Evolutionary conservation across 2,329 filamentous ascomycete genomes (phyloP), one percentile per base, ranked within the genome.

Genomic region (Aspergillus amoenus): DNA sequence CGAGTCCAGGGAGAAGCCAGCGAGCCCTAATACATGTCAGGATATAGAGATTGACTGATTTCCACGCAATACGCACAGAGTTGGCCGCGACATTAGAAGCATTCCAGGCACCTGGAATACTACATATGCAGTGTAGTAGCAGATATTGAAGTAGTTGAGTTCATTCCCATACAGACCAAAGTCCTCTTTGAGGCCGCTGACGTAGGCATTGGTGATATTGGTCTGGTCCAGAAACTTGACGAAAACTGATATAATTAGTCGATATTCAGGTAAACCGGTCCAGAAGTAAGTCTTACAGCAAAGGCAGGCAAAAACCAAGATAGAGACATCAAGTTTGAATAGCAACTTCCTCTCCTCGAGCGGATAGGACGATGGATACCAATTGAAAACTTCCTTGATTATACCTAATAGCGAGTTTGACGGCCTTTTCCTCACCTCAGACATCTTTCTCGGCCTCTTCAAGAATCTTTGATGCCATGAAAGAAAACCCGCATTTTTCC

Each of bases 151-250:
- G 42, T 70, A 71, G 43, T 69, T 70, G 17, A 69, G 62, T 18
- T 71, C 59, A 52, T 72, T 70, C 1, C 70, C 69, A 39, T 70
- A 62, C 2, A 72, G 64, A 17, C 52, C 51, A 9, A 71, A 66
- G 47, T 70, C 70, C 18, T 72, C 70, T 43, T 72, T 72, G 4
- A 72, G 58, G 0, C 70, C 70, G 42, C 66, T 70, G 6, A 70
- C 68, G 15, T 72, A 73, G 17, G 70, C 70, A 65, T 71, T 71
- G 62, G 61, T 70, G 55, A 70, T 70, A 45, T 71, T 71, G 2
- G 69, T 66, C 41, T 70, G 69, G 50, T 70, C 68, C n/a, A 71
- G 43, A 39, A 64, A 68, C 24, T 69, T 68, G 22, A 68, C 65
- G 37, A 69, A 68, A 45, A 67, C 65, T 70, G 34, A 4, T 4